These are phyloP conservation scores for Xylaria sp. DNA, from an alignment of 2,329 filamentous ascomycete genomes.

Conservation along the genomic window DNA sequence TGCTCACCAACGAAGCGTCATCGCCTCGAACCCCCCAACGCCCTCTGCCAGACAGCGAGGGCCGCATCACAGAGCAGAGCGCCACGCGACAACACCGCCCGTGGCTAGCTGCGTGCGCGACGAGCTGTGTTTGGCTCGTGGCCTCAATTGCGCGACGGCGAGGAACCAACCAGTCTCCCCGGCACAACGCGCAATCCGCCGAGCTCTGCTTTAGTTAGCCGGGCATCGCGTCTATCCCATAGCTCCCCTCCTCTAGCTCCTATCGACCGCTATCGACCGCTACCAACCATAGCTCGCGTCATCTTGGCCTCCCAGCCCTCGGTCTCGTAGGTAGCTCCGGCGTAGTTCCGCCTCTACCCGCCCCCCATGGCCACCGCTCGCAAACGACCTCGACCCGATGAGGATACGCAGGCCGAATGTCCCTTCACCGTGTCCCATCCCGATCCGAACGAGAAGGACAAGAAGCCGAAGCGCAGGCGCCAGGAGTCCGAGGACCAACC, in stretches of 20 bases:
- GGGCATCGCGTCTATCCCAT: neutral
- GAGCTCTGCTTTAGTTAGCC: slow-evolving; percentile 2
- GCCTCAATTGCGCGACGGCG: slow-evolving; percentile 18
- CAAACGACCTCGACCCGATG: slow-evolving; percentile 58
- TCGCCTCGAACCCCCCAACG: neutral
- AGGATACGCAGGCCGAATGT: slow-evolving; percentile 61
- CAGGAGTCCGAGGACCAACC: slow-evolving; percentile 51
- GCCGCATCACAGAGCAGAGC: neutral
- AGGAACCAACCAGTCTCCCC: neutral
- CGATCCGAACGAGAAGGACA: slow-evolving; percentile 56
- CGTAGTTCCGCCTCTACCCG: neutral
- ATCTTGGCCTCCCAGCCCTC: neutral
- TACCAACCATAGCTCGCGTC: neutral
- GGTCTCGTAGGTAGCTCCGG: neutral
- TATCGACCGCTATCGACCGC: neutral
- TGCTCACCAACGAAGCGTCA: slow-evolving; percentile 10
- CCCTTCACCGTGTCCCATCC: slow-evolving; percentile 56
- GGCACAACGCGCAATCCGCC: slow-evolving; percentile 4
- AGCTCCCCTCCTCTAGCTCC: neutral
- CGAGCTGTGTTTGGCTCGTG: slow-evolving; percentile 2
- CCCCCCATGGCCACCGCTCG: slow-evolving; percentile 48
- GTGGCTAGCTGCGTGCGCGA: slow-evolving; percentile 10
- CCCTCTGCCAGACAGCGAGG: neutral
- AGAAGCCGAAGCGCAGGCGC: slow-evolving; percentile 52
- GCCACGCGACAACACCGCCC: slow-evolving; percentile 15